Conservation (phyloP, 176 grass and related monocot genomes). For the Bothriochloa decipiens region DNA sequence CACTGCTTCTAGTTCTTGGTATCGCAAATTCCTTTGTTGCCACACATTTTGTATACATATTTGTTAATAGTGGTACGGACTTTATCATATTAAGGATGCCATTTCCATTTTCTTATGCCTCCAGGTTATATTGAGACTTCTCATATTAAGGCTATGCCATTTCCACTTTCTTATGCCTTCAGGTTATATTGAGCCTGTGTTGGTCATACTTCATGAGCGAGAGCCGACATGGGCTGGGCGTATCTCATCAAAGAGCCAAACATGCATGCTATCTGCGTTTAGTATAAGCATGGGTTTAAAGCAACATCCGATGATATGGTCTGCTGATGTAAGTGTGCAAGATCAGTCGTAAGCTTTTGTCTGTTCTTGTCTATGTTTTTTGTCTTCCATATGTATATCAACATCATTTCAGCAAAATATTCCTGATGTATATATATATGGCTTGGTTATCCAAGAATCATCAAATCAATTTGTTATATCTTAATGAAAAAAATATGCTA, state of each 20-base stretch:
- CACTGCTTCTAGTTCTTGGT: slow-evolving; percentile 12
- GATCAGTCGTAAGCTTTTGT: slow-evolving; percentile 34
- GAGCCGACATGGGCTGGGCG: slow-evolving; percentile 94
- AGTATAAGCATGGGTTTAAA: slow-evolving; percentile 93
- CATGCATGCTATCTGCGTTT: slow-evolving; percentile 91
- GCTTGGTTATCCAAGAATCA: slow-evolving; percentile 8
- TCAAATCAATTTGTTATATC: slow-evolving; percentile 6
- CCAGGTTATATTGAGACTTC: slow-evolving; percentile 98
- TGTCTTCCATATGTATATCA: slow-evolving; percentile 1
- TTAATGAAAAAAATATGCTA: not conserved
- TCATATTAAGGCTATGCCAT: slow-evolving; percentile 23
- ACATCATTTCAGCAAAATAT: slow-evolving; percentile 19
- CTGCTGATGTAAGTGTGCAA: slow-evolving; percentile 76
- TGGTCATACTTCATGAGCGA: slow-evolving; percentile 94
- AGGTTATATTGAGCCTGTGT: slow-evolving; percentile 98
- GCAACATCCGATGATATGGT: slow-evolving; percentile 97
- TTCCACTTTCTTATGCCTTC: slow-evolving; percentile 36
- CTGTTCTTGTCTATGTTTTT: slow-evolving; percentile 36
- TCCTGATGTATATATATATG: not conserved
- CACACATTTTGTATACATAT: slow-evolving; percentile 17
- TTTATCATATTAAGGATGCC: slow-evolving; percentile 19
- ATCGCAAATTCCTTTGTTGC: slow-evolving; percentile 9
- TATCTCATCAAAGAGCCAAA: slow-evolving; percentile 90
- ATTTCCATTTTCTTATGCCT: slow-evolving; percentile 34
- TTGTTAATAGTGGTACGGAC: not conserved